Base-by-base conservation (phyloP, 1,284 basidiomycete species). In the Xerocomus amazonicus region DNA sequence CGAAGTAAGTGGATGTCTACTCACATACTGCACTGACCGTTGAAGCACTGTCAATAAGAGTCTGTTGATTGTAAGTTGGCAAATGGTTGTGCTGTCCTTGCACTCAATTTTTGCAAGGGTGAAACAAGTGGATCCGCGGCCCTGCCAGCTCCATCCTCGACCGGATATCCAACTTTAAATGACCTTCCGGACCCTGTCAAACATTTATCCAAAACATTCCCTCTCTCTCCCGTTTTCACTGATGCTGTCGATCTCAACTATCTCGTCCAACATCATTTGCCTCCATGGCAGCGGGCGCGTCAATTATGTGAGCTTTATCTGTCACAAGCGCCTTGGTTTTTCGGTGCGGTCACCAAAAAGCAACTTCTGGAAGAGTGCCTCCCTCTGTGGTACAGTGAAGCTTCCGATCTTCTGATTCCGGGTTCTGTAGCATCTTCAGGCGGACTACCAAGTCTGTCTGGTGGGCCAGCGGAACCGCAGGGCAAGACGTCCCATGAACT, bases 281-380 rank as follows among this genome's bases (percentile, higher is more conserved):
- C 86, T 0, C 65, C 76, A 0, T 83, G 78, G 74, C 61, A 68
- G 4, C 80, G 83, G 41, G 79, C 80, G 2, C 70, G 65, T 38
- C 72, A 76, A 16, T 71, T 87, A 26, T 76, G 75, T 56, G 74
- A 79, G 23, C 72, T 85, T 12, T 88, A 88, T 63, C 74, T 87
- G 43, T 80, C 83, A 23, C 81, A 84, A 58, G 82, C 84, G 2
- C 82, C 83, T 0, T 88, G 86, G 86, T 86, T 87, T 62, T 87
- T 85, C 54, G 81, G 83, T 29, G 81, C 84, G 0, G 78, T 87
- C 27, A 81, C 80, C 3, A 69, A 71, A 34, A 70, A 69, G 13
- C 84, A 87, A 51, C 66, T 87, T 17, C 55, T 74, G n/a, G 79
- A 83, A 50, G 84, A 87, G 54, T 67, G 82, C 28, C 68, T 87